phyloP scores from a whole-genome alignment of 1,139 yeast species.

The Meyerozyma sp. region DNA sequence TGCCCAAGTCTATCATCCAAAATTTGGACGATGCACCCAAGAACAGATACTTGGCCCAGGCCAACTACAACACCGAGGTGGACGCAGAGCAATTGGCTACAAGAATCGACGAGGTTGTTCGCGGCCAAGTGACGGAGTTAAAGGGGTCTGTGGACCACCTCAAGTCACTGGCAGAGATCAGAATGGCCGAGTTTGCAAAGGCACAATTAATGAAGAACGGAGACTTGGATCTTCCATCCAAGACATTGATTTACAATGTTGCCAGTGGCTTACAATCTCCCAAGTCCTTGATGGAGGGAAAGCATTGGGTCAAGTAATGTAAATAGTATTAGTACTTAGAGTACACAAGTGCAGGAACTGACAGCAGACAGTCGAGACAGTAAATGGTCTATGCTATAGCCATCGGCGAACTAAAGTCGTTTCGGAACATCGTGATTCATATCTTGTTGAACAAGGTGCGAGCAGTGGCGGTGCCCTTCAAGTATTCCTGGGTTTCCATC shows the following conservation, averaged over 20 bases:
- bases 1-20: constrained; percentile 34
- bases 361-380: no score
- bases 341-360: not conserved
- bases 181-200: constrained; percentile 14
- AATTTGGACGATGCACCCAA: constrained; percentile 17
- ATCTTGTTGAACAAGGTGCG: constrained; percentile 38
- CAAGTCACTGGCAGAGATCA: constrained; percentile 4
- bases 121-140: constrained; percentile 24
- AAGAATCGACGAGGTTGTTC: constrained; percentile 27
- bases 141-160: constrained; percentile 5
- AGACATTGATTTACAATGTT: constrained; percentile 14
- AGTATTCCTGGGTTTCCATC: constrained; percentile 10
- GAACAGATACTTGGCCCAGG: constrained; percentile 32
- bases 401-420: not conserved
- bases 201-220: constrained; percentile 29
- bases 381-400: no score
- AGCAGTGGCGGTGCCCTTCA: constrained; percentile 33
- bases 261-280: constrained; percentile 9
- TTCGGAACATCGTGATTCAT: constrained; percentile 7
- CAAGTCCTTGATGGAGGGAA: constrained; percentile 9
- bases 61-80: constrained; percentile 24
- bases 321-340: constrained; percentile 1
- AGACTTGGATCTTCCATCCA: constrained; percentile 21
- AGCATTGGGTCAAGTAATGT: constrained; percentile 10
- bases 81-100: constrained; percentile 18